These are phyloP conservation scores for Ashbya aceris DNA, from an alignment of 1,139 yeast genomes.

Conservation along the genomic window DNA sequence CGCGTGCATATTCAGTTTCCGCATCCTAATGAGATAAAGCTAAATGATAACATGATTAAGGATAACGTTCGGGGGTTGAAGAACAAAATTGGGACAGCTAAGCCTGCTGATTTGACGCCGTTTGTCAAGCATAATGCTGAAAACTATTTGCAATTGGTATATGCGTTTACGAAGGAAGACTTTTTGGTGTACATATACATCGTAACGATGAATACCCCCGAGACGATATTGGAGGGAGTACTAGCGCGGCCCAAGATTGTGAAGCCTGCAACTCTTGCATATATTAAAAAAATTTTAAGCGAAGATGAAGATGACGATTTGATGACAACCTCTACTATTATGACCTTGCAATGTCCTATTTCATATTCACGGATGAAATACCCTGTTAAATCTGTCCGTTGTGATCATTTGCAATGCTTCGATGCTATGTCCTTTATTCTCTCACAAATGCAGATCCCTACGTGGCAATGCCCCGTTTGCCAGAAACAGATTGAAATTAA, in stretches of 20 bases:
- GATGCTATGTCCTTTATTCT: constrained; percentile 53
- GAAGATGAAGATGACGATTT: constrained; percentile 50
- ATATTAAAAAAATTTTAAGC: constrained; percentile 32
- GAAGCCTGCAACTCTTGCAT: constrained; percentile 37
- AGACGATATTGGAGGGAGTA: constrained; percentile 30
- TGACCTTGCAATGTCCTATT: constrained; percentile 56
- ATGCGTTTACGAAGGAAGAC: constrained; percentile 42
- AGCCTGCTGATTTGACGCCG: constrained; percentile 56
- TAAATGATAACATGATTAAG: constrained; percentile 39
- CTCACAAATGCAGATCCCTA: constrained; percentile 52
- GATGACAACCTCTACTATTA: constrained; percentile 45
- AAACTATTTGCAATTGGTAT: constrained; percentile 42
- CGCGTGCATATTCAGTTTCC: constrained; percentile 49
- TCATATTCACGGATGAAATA: constrained; percentile 50
- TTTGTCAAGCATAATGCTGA: constrained; percentile 29
- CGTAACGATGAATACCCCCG: constrained; percentile 40
- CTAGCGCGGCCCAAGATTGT: constrained; percentile 40
- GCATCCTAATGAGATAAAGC: constrained; percentile 44
- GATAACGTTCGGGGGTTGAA: constrained; percentile 53
- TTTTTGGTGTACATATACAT: constrained; percentile 44
- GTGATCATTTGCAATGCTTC: constrained; percentile 65
- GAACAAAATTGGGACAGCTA: constrained; percentile 52
- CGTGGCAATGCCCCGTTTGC: constrained; percentile 67
- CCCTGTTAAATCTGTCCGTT: constrained; percentile 51
- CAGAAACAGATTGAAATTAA: constrained; percentile 35